These are phyloP conservation scores for Neurospora africana DNA, from an alignment of 495 filamentous ascomycete species.

Conservation along the genomic window DNA sequence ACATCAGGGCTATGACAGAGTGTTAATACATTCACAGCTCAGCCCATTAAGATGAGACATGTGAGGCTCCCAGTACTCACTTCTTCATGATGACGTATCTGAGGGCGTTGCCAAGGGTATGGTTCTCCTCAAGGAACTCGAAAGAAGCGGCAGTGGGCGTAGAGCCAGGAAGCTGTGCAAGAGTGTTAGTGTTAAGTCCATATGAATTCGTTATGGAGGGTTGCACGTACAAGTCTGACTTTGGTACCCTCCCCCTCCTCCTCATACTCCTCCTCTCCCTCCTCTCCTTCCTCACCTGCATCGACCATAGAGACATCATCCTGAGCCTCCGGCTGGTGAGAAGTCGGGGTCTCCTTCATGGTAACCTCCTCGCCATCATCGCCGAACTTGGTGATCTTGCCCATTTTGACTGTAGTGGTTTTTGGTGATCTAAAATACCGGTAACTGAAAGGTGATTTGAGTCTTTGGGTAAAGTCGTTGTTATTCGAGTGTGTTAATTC, in stretches of 20 bases:
- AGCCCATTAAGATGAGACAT: neutral
- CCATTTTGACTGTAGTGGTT: slow-evolving; percentile 21
- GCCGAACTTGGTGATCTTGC: slow-evolving; percentile 9
- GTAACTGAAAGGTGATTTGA: neutral
- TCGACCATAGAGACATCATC: slow-evolving; percentile 31
- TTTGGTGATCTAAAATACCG: neutral
- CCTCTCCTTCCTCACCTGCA: slow-evolving; percentile 30
- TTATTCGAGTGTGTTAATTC: neutral
- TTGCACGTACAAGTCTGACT: slow-evolving; percentile 24
- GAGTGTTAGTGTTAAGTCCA: neutral
- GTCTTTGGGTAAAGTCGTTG: neutral
- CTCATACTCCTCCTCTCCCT: slow-evolving; percentile 16
- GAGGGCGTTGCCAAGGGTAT: slow-evolving; percentile 90
- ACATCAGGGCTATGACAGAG: slow-evolving; percentile 63
- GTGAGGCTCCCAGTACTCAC: slow-evolving; percentile 31
- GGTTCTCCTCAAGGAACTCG: slow-evolving; percentile 83
- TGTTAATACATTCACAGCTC: neutral
- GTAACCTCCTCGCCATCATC: slow-evolving; percentile 27
- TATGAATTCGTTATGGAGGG: neutral
- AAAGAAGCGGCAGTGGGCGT: slow-evolving; percentile 61
- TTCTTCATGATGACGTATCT: slow-evolving; percentile 98
- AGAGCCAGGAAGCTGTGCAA: slow-evolving; percentile 54
- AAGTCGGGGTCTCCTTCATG: slow-evolving; percentile 45
- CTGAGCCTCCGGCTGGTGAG: slow-evolving; percentile 27
- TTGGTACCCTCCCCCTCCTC: slow-evolving; percentile 19